A percentile compares a stretch with the other conserved stretches of the same genome.
These are phyloP conservation scores for Pyrenochaeta sp. DNA, from an alignment of 2,329 filamentous ascomycete species.

Conservation along the genomic window DNA sequence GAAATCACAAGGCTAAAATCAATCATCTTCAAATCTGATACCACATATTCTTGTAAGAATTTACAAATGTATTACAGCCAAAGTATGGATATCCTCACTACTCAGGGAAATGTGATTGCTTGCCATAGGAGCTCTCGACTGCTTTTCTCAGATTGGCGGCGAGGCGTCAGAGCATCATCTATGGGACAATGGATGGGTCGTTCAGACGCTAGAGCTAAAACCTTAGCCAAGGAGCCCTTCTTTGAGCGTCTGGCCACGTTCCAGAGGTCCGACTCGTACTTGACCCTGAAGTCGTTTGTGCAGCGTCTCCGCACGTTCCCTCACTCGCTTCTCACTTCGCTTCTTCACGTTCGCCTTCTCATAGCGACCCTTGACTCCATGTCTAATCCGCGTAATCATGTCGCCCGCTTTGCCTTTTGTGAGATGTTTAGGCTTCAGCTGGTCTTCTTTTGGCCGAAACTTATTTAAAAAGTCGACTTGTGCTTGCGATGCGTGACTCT, in stretches of 20 bases:
- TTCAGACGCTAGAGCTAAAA: neutral
- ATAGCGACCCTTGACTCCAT: constrained; percentile 74
- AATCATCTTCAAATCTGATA: too few species aligned
- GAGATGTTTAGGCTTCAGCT: constrained; percentile 65
- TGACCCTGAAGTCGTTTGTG: constrained; percentile 53
- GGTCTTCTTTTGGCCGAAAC: constrained; percentile 63
- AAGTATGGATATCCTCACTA: too few species aligned
- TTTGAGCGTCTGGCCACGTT: constrained; percentile 10
- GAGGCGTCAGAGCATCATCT: too few species aligned
- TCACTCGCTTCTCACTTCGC: constrained; percentile 30
- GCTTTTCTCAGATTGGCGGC: too few species aligned
- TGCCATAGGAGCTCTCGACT: too few species aligned
- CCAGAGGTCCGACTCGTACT: constrained; percentile 59
- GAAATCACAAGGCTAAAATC: too few species aligned
- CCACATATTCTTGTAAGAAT: too few species aligned
- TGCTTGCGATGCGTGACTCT: constrained; percentile 64
- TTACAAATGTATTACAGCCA: too few species aligned
- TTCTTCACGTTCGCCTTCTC: constrained; percentile 48
- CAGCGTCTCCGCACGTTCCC: constrained; percentile 59
- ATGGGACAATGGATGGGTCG: neutral
- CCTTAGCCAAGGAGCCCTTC: constrained; percentile 6
- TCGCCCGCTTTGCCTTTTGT: constrained; percentile 84
- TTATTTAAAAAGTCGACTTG: constrained; percentile 77
- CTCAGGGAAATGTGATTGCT: too few species aligned
- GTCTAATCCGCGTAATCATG: constrained; percentile 91